phyloP scores from a whole-genome alignment of 768 basidiomycete species.

The Mycena kentingensis region DNA sequence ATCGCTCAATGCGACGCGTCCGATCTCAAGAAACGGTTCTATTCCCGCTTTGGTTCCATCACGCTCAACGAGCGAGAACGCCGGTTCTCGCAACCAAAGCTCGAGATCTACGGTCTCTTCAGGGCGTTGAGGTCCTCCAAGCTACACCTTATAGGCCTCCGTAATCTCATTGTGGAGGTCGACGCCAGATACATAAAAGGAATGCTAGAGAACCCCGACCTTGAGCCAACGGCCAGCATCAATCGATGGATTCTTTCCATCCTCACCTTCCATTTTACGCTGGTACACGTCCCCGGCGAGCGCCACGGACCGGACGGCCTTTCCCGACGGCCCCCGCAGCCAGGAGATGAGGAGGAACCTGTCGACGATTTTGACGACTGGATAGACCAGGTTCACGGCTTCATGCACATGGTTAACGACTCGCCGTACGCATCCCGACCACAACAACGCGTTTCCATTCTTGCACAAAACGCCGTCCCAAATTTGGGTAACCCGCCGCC shows the following conservation, averaged over 20 bases:
- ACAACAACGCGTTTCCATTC: background rate
- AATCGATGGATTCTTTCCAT: conserved; percentile 31
- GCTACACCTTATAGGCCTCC: conserved; percentile 30
- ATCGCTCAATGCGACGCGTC: conserved; percentile 30
- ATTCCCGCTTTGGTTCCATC: conserved; percentile 36
- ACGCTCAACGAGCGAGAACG: conserved; percentile 34
- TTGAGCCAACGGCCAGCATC: conserved; percentile 25
- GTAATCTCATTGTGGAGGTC: conserved; percentile 36
- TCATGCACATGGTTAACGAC: conserved; percentile 21
- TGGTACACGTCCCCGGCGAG: conserved; percentile 29
- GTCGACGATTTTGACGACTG: conserved; percentile 20
- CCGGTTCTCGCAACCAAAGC: conserved; percentile 32
- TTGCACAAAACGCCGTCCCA: background rate
- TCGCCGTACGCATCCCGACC: background rate
- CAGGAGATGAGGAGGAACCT: conserved; percentile 9
- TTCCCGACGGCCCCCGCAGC: conserved; percentile 21
- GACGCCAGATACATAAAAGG: conserved; percentile 40
- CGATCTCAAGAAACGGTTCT: conserved; percentile 22
- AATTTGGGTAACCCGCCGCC: too few species aligned
- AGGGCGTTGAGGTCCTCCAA: conserved; percentile 23
- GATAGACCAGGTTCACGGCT: conserved; percentile 21
- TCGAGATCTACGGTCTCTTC: conserved; percentile 38
- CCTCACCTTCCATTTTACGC: too few species aligned
- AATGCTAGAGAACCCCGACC: conserved; percentile 32
- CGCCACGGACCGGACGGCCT: conserved; percentile 32